Conservation (phyloP, 116 monocot species). For the Thalassia testudinum region DNA sequence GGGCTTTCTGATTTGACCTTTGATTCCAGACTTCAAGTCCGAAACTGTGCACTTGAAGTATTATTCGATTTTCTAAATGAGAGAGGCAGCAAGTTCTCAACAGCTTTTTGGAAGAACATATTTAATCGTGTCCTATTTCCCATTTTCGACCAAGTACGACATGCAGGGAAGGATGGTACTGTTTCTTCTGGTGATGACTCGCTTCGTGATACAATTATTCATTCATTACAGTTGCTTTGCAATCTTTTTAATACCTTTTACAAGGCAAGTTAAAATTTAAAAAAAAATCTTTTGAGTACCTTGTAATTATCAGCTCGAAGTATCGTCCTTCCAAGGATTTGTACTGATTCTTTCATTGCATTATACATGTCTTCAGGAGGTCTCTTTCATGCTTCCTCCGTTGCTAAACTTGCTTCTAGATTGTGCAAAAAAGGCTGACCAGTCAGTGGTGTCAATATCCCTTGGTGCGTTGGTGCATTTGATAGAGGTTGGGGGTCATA, state of each 20-base stretch:
- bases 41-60: conserved; percentile 93
- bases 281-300: not conserved
- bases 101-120: conserved; percentile 92
- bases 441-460: conserved; percentile 89
- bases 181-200: conserved; percentile 72
- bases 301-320: not conserved
- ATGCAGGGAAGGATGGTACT: conserved; percentile 71
- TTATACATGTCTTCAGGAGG: conserved; percentile 42
- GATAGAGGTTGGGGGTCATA: conserved; percentile 91
- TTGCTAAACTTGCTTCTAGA: conserved; percentile 84
- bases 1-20: conserved; percentile 90
- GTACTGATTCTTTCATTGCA: not conserved
- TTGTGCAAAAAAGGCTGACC: conserved; percentile 95
- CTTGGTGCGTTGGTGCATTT: conserved; percentile 95
- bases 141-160: conserved; percentile 94
- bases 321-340: too few species aligned
- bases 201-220: conserved; percentile 91
- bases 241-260: conserved; percentile 97
- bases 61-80: conserved; percentile 97
- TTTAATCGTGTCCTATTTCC: conserved; percentile 92
- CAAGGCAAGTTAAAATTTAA: conserved; percentile 41
- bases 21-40: conserved; percentile 73
- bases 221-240: conserved; percentile 93
- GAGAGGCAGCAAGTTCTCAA: conserved; percentile 86
- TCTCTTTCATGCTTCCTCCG: conserved; percentile 94